Evolutionary conservation across 106 monocot species (phyloP), one percentile per base, ranked within the genome.

Genomic region (Vanilla planifolia): DNA sequence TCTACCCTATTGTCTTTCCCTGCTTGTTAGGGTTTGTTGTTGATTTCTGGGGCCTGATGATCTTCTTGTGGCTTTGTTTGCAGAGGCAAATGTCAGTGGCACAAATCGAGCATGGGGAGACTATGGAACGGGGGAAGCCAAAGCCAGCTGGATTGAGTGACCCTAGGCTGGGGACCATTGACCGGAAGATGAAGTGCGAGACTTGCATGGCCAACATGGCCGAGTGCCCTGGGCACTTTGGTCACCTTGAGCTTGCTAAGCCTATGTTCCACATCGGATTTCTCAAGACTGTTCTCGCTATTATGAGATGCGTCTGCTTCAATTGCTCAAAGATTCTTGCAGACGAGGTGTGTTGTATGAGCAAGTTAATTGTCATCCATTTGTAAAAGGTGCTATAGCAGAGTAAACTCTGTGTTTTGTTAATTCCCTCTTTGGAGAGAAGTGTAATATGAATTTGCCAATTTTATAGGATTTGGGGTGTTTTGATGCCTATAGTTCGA

Each of bases 211-310:
- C 95, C 3, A 84, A 77, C 70, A 96, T 96, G 95, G 95, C 95
- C 0, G 95, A 96, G 81, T 96, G 95, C 63, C 80, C 95, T 0
- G 95, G 95, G 3, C 95, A 96, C 75, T 96, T 96, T 24, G 95
- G 95, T 1, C 95, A 96, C 69, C 81, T 96, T 9, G 95, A 96
- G 76, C 95, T 96, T 16, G 95, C 90, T n/a, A 96, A 91, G 66
- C 95, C 95, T 22, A 96, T 96, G 95, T 96, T 68, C 60, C 95
- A 96, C 51, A 91, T 96, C 43, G 95, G 95, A 0, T 96, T 96
- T 51, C 63, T 96, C 63, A 96, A 91, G 87, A 96, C 95, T 13
- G 95, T 96, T n/a, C 83, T 96, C 17, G 77, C 95, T 10, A 91
- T 96, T 41, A 91, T 90, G 95, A 80, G 95, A 0, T 96, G 90